phyloP scores from a whole-genome alignment of 768 basidiomycete species.

The Rhizopogon rudus region DNA sequence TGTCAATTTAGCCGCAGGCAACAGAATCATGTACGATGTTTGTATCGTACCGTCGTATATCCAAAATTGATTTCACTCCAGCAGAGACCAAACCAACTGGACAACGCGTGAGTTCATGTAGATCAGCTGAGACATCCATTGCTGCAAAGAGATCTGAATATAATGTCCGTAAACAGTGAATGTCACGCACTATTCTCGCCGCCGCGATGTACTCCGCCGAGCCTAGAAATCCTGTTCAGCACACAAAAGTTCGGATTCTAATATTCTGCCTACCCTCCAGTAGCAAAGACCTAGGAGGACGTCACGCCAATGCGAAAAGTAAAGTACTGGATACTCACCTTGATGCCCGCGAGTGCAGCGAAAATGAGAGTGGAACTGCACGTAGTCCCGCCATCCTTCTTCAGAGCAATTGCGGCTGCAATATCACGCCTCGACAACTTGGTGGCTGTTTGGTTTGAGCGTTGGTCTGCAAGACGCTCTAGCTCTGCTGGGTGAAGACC shows the following conservation, averaged over 20 bases:
- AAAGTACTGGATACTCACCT: constrained; percentile 34
- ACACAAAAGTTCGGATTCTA: not conserved
- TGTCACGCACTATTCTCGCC: constrained; percentile 54
- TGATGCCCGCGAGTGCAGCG: constrained; percentile 81
- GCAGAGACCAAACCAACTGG: constrained; percentile 91
- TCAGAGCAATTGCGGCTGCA: constrained; percentile 62
- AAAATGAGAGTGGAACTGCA: constrained; percentile 73
- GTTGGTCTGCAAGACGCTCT: constrained; percentile 57
- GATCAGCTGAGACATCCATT: constrained; percentile 93
- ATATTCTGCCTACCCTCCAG: constrained; percentile 69
- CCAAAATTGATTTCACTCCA: constrained; percentile 92
- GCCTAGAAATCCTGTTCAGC: constrained; percentile 30
- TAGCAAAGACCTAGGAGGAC: constrained; percentile 68
- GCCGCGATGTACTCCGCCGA: constrained; percentile 83
- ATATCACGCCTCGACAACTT: constrained; percentile 83
- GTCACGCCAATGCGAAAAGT: constrained; percentile 5
- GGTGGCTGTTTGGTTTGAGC: constrained; percentile 33
- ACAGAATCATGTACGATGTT: not conserved
- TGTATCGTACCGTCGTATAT: constrained; percentile 66
- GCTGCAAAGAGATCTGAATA: constrained; percentile 39
- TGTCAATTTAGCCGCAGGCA: constrained; percentile 1
- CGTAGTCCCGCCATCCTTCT: constrained; percentile 76
- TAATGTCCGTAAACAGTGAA: not conserved
- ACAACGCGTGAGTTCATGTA: constrained; percentile 83
- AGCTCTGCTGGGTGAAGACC: constrained; percentile 68